These are phyloP conservation scores for Pseudogymnoascus sp. DNA, from an alignment of 2,329 filamentous ascomycete species.

Conservation along the genomic window DNA sequence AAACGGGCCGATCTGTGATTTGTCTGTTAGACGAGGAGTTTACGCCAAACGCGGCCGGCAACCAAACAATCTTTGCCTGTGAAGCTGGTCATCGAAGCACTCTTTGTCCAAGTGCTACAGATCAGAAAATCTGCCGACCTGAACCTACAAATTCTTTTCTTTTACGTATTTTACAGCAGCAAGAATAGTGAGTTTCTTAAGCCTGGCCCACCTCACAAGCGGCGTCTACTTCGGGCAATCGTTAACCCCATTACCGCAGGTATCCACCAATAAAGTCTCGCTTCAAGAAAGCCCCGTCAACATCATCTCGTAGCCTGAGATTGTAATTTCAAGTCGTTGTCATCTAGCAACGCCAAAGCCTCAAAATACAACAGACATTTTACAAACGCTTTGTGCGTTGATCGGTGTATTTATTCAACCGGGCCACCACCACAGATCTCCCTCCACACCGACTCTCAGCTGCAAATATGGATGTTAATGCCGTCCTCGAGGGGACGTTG, in stretches of 20 bases:
- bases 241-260: slow-evolving; percentile 7
- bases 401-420: slow-evolving; percentile 9
- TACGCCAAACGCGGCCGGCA: slow-evolving; percentile 8
- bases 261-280: slow-evolving; percentile 11
- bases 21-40: slow-evolving; percentile 7
- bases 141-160: slow-evolving; percentile 2
- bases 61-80: slow-evolving; percentile 6
- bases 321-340: slow-evolving; percentile 12
- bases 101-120: slow-evolving; percentile 5
- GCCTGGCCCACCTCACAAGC: not conserved
- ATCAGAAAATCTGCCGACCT: slow-evolving; percentile 4
- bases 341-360: slow-evolving; percentile 9
- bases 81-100: slow-evolving; percentile 5
- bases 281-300: slow-evolving; percentile 8
- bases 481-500: slow-evolving; percentile 94
- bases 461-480: slow-evolving; percentile 85
- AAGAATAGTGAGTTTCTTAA: not conserved
- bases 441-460: slow-evolving; percentile 13
- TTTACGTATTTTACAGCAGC: not conserved
- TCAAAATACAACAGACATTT: slow-evolving; percentile 9
- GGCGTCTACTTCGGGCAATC: slow-evolving; percentile 9
- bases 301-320: slow-evolving; percentile 10
- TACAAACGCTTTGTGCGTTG: slow-evolving; percentile 11
- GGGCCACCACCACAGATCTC: slow-evolving; percentile 1
- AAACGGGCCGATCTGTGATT: not conserved